These are phyloP conservation scores for Teunomyces funiuensis DNA, from an alignment of 805 yeast species.

Conservation along the genomic window DNA sequence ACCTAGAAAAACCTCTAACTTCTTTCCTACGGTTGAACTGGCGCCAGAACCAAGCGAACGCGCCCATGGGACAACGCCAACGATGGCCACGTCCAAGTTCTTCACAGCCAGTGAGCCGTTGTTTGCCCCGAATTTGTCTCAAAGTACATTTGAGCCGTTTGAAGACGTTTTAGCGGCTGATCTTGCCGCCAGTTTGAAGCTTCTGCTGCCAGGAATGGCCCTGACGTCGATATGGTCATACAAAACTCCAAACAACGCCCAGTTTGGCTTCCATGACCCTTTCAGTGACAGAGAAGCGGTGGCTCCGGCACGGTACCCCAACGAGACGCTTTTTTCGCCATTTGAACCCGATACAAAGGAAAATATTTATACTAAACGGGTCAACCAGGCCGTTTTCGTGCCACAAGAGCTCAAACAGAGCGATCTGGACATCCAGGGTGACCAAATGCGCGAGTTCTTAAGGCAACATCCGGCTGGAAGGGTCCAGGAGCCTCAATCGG, in stretches of 20 bases:
- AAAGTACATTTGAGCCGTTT: slow-evolving; percentile 2
- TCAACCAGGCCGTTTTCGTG: slow-evolving; percentile 19
- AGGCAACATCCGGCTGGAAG: not conserved
- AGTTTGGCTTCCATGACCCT: not conserved
- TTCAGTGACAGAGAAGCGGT: not conserved
- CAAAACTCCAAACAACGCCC: not conserved
- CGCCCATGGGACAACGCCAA: not conserved
- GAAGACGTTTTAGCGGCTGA: not conserved
- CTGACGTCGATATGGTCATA: slow-evolving; percentile 14
- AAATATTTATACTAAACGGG: slow-evolving; percentile 15
- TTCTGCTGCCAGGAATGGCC: not conserved
- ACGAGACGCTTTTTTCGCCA: slow-evolving; percentile 1
- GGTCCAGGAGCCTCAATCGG: not conserved
- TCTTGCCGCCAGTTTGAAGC: not conserved
- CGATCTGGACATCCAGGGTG: slow-evolving; percentile 1
- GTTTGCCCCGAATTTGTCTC: slow-evolving; percentile 2
- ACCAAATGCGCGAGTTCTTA: slow-evolving; percentile 1
- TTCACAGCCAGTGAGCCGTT: slow-evolving; percentile 6
- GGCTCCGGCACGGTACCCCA: not conserved
- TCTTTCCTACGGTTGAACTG: slow-evolving; percentile 11
- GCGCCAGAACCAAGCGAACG: not conserved
- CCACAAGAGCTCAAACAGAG: slow-evolving; percentile 8
- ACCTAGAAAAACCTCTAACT: slow-evolving; percentile 15
- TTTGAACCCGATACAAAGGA: slow-evolving; percentile 3
- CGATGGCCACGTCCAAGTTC: slow-evolving; percentile 2